These are phyloP conservation scores for Trichoderma citrinoviride DNA, from an alignment of 2,329 filamentous ascomycete genomes.

Conservation along the genomic window DNA sequence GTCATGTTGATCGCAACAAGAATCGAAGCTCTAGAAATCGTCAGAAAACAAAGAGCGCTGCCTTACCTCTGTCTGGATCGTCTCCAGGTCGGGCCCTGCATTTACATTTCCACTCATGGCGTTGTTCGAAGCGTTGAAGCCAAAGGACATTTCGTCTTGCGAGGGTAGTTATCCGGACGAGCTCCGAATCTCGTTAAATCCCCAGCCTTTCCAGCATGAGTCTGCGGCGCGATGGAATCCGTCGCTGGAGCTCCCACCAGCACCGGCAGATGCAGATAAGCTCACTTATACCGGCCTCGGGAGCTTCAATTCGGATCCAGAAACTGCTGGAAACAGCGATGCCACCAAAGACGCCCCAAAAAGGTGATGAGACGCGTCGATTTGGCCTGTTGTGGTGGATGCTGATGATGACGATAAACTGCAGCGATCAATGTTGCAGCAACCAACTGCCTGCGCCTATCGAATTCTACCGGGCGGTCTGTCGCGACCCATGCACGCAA, in stretches of 20 bases:
- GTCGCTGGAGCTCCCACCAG: constrained; percentile 16
- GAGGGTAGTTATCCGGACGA: constrained; percentile 4
- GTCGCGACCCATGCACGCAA: constrained; percentile 22
- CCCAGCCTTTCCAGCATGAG: constrained; percentile 12
- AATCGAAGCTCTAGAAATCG: not conserved
- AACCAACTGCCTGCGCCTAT: constrained; percentile 4
- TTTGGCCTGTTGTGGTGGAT: not conserved
- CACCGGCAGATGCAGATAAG: too few species aligned
- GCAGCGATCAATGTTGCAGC: constrained; percentile 1
- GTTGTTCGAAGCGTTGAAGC: constrained; percentile 52
- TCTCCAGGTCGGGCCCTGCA: constrained; percentile 65
- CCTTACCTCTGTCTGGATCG: constrained; percentile 76
- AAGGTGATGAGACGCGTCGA: constrained; percentile 6
- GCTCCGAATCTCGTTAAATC: constrained; percentile 15
- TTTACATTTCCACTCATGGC: constrained; percentile 41
- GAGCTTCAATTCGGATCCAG: constrained; percentile 5
- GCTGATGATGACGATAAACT: not conserved
- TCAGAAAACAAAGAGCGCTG: not conserved
- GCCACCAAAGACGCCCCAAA: not conserved
- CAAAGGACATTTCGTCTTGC: constrained; percentile 58
- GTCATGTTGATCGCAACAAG: not conserved
- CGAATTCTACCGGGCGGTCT: constrained; percentile 14
- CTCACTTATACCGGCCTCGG: not conserved
- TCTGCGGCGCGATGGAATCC: constrained; percentile 3
- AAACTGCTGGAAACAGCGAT: constrained; percentile 2